Conservation (phyloP, 1,284 basidiomycete genomes). For the Phlebopus sp. region DNA sequence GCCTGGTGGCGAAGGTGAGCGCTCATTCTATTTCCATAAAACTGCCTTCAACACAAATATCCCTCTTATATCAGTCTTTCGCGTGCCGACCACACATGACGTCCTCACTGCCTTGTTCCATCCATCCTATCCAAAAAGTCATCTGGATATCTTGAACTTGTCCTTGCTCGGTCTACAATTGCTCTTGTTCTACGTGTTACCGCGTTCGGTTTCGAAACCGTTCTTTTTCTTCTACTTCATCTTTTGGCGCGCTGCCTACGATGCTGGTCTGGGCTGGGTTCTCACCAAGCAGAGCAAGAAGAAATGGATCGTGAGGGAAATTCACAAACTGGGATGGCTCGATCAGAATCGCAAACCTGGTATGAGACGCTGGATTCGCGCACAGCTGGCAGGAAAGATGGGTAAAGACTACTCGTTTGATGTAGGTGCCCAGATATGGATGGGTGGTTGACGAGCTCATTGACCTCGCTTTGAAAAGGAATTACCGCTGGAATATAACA, state of each 20-base stretch:
- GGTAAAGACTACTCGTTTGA: constrained; percentile 92
- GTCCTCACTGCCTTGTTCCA: constrained; percentile 90
- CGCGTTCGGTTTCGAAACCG: constrained; percentile 50
- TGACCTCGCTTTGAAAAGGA: constrained; percentile 43
- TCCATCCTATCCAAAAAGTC: constrained; percentile 87
- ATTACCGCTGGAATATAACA: constrained; percentile 80
- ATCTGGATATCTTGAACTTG: constrained; percentile 87
- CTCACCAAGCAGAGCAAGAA: constrained; percentile 92
- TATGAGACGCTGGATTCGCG: constrained; percentile 79
- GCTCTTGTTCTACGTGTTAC: constrained; percentile 68
- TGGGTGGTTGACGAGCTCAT: constrained; percentile 1
- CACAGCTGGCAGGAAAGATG: constrained; percentile 91
- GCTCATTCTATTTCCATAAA: background rate
- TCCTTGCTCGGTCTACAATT: constrained; percentile 78
- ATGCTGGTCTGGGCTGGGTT: constrained; percentile 91
- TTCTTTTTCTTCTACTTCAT: constrained; percentile 88
- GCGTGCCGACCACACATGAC: constrained; percentile 93
- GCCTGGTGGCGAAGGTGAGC: constrained; percentile 73
- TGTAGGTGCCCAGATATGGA: constrained; percentile 42
- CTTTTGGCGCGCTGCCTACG: constrained; percentile 92
- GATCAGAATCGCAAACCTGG: constrained; percentile 66
- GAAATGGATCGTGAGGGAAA: constrained; percentile 86
- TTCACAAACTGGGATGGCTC: constrained; percentile 84
- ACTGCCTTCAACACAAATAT: constrained; percentile 3
- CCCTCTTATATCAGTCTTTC: constrained; percentile 71